Evolutionary conservation across 148 eudicot genomes (phyloP).

Genomic region (Arctostaphylos glauca): DNA sequence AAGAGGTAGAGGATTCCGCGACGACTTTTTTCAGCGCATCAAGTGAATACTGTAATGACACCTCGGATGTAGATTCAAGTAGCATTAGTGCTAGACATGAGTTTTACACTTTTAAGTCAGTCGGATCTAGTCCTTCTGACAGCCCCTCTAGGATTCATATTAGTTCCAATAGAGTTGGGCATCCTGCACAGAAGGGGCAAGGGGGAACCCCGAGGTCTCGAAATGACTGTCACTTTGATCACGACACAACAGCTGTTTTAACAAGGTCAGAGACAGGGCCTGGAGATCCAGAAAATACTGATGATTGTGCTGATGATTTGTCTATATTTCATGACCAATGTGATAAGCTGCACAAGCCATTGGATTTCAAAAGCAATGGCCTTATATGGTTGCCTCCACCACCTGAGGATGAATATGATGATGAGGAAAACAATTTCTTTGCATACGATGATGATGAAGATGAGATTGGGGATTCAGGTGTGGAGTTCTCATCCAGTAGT

Average conservation of each 20-base stretch:
- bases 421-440: conserved; percentile 53
- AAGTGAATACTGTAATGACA: conserved; percentile 52
- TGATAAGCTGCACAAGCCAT: conserved; percentile 42
- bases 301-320: conserved; percentile 39
- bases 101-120: conserved; percentile 56
- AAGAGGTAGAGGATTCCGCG: conserved; percentile 58
- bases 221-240: conserved; percentile 37
- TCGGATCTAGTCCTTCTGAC: conserved; percentile 76
- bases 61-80: conserved; percentile 71
- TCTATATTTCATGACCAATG: conserved; percentile 26
- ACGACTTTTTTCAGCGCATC: conserved; percentile 54
- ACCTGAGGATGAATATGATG: conserved; percentile 71
- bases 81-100: conserved; percentile 74
- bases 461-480: conserved; percentile 56
- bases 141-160: conserved; percentile 88
- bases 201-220: conserved; percentile 44
- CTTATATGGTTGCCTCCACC: conserved; percentile 88
- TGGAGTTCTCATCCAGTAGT: conserved; percentile 45
- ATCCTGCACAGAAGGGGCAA: conserved; percentile 56
- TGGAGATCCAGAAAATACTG: conserved; percentile 32
- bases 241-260: conserved; percentile 46
- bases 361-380: conserved; percentile 75
- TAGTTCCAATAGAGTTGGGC: conserved; percentile 61
- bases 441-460: conserved; percentile 84
- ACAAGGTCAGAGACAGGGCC: conserved; percentile 43